Base-by-base conservation (phyloP, 805 yeast species). In the Teunomyces barrocoloradensis region DNA sequence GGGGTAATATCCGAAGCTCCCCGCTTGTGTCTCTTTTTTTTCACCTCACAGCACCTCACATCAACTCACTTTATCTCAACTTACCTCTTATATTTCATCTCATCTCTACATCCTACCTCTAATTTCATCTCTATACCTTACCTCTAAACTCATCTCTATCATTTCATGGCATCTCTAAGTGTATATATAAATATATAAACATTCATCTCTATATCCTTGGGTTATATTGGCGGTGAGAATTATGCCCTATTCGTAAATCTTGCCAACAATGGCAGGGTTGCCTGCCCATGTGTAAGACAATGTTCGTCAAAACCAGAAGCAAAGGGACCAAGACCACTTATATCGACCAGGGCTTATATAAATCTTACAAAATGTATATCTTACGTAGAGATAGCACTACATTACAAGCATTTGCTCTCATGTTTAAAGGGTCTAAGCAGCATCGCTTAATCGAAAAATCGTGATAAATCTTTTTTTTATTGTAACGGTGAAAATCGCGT, bases 101-200 rank as follows among this genome's bases (percentile, higher is more conserved):
- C 45, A 36, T 46, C 17, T 42, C 43, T 39, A 17, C 44, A 29
- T 36, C 29, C 41, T 23, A 15, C 15, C 53, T 45, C 44, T 43
- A 25, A 44, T 51, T 53, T 46, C 46, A 41, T 42, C 39, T 41
- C 46, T 49, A 52, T 49, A 45, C 39, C 34, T 47, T 45, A 44
- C 42, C 36, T 47, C 42, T 38, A 23, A 44, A 37, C 49, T 45
- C 45, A 36, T 41, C 13, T 42, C 43, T 39, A n/a, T 45, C 47
- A 42, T 45, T 35, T 28, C 44, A 38, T 48, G 37, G 20, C 43
- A 42, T 45, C 49, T 46, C 43, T 33, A 18, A 28, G 43, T 29
- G 37, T 30, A 32, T 32, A 42, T 21, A 32, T 30, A 15, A 39
- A 15, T 27, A 39, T 17, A 28, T 39, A 39, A 39, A 39, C 45